Conservation (phyloP, 176 grass and related monocot species). For the Oryza officinalis region DNA sequence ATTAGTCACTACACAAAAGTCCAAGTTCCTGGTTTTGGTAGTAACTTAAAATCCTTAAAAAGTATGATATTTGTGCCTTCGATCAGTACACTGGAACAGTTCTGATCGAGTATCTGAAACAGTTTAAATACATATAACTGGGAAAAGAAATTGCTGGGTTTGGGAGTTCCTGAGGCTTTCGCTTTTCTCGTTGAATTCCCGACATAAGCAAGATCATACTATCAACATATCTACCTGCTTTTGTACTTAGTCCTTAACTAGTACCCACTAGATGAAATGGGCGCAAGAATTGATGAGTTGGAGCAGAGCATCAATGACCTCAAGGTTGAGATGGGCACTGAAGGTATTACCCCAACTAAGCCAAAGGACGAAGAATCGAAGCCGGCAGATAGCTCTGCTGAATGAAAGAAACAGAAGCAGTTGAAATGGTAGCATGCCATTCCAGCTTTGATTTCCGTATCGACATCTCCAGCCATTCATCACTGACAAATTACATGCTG, state of each 20-base stretch:
- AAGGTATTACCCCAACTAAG: slow-evolving; percentile 44
- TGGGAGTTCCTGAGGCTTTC: background rate
- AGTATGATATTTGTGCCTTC: background rate
- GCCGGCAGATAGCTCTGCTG: slow-evolving; percentile 39
- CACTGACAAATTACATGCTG: slow-evolving; percentile 18
- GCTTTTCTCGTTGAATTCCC: background rate
- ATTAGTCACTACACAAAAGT: background rate
- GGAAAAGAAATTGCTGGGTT: background rate
- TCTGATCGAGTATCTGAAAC: background rate
- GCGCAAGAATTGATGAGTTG: slow-evolving; percentile 69
- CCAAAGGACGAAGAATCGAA: slow-evolving; percentile 51
- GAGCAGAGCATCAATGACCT: slow-evolving; percentile 76
- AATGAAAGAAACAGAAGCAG: slow-evolving; percentile 29
- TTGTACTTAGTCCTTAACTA: slow-evolving; percentile 49
- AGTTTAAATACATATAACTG: background rate
- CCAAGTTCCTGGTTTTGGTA: background rate
- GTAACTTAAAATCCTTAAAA: background rate
- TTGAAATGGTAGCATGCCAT: background rate
- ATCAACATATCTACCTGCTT: background rate
- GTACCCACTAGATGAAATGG: slow-evolving; percentile 80
- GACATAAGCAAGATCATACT: background rate
- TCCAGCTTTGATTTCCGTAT: background rate
- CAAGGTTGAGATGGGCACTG: slow-evolving; percentile 62
- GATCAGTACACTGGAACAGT: background rate
- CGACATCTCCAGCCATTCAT: background rate